phyloP scores from a whole-genome alignment of 495 filamentous ascomycete species.

The Delitschia confertaspora region DNA sequence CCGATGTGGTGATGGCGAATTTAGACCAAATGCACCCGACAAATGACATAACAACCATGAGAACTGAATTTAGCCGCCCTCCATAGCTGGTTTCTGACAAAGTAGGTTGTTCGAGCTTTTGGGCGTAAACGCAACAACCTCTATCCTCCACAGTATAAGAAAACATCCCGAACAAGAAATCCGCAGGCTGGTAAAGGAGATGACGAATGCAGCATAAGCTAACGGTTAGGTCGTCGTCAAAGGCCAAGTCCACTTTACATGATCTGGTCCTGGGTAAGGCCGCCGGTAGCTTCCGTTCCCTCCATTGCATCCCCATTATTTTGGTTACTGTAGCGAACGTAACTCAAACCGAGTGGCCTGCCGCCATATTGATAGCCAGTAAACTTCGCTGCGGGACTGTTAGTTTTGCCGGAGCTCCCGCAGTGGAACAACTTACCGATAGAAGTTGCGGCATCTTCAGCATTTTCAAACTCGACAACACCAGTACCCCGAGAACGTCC shows the following conservation, averaged over 20 bases:
- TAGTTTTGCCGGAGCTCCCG: conserved; percentile 4
- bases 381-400: conserved; percentile 62
- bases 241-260: conserved; percentile 49
- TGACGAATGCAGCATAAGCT: not conserved
- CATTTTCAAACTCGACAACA: conserved; percentile 82
- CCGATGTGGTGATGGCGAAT: no score
- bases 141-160: no score
- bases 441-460: conserved; percentile 80
- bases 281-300: conserved; percentile 57
- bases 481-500: conserved; percentile 91
- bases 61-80: no score
- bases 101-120: no score
- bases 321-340: conserved; percentile 75
- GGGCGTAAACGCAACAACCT: no score
- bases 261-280: conserved; percentile 91
- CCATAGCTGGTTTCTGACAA: no score
- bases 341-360: conserved; percentile 82
- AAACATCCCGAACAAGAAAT: no score
- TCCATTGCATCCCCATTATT: conserved; percentile 69
- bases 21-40: no score
- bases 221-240: not conserved
- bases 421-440: conserved; percentile 52
- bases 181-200: no score
- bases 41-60: no score
- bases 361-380: conserved; percentile 96